phyloP scores from a whole-genome alignment of 2,329 filamentous ascomycete species.

The Cladorrhinum sp. region DNA sequence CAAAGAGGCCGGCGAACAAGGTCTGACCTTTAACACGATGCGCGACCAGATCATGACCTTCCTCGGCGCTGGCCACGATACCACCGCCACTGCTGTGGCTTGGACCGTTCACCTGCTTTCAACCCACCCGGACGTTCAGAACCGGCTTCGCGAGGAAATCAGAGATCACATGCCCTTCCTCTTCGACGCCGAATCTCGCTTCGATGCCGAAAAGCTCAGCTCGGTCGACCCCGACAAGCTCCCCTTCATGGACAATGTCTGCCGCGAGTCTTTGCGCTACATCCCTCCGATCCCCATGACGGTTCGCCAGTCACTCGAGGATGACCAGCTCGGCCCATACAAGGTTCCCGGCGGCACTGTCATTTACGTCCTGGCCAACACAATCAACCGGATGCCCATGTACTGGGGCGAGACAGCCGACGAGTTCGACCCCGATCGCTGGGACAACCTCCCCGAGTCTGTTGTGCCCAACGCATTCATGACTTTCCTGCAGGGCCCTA shows the following conservation, averaged over 20 bases:
- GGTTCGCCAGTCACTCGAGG: slow-evolving; percentile 40
- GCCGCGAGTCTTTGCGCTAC: slow-evolving; percentile 44
- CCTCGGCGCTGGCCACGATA: slow-evolving; percentile 36
- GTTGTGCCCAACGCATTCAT: slow-evolving; percentile 24
- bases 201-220: slow-evolving; percentile 30
- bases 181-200: slow-evolving; percentile 34
- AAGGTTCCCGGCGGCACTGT: slow-evolving; percentile 41
- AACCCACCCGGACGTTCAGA: slow-evolving; percentile 27
- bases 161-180: slow-evolving; percentile 33
- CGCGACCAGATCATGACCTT: slow-evolving; percentile 35
- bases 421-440: slow-evolving; percentile 25
- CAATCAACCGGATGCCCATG: slow-evolving; percentile 23
- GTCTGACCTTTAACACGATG: slow-evolving; percentile 38
- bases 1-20: slow-evolving; percentile 31
- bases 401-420: slow-evolving; percentile 25
- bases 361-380: slow-evolving; percentile 41
- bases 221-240: slow-evolving; percentile 39
- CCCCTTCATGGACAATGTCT: slow-evolving; percentile 45
- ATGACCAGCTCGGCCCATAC: slow-evolving; percentile 40
- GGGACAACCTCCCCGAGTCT: slow-evolving; percentile 19
- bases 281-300: slow-evolving; percentile 46
- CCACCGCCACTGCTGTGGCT: slow-evolving; percentile 30
- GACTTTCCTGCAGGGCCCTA: slow-evolving; percentile 25
- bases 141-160: slow-evolving; percentile 27
- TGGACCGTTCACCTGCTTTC: slow-evolving; percentile 30